Conservation (phyloP, 768 basidiomycete species). For the Leccinum sublutescens region DNA sequence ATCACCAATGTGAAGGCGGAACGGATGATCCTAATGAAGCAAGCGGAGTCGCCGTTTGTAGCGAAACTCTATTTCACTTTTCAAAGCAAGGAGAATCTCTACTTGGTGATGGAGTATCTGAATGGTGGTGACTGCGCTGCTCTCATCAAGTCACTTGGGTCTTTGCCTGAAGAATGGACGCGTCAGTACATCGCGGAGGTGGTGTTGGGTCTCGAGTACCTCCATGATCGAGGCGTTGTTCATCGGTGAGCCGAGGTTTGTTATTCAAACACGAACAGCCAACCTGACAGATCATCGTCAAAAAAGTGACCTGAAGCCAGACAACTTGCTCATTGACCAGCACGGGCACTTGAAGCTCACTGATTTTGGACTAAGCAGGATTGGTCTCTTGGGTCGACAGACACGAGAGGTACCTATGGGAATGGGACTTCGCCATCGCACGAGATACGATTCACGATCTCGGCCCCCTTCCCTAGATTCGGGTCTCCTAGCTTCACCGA, state of each 20-base stretch:
- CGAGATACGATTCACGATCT: slow-evolving; percentile 65
- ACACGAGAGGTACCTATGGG: slow-evolving; percentile 61
- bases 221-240: slow-evolving; percentile 93
- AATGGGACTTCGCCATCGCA: slow-evolving; percentile 50
- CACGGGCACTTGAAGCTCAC: slow-evolving; percentile 97
- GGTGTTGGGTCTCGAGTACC: slow-evolving; percentile 89
- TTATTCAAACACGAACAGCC: neutral
- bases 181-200: slow-evolving; percentile 96
- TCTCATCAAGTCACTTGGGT: slow-evolving; percentile 93
- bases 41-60: slow-evolving; percentile 97
- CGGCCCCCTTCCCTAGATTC: slow-evolving; percentile 82
- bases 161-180: slow-evolving; percentile 94
- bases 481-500: slow-evolving; percentile 73
- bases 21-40: slow-evolving; percentile 99
- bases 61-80: slow-evolving; percentile 98
- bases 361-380: slow-evolving; percentile 95
- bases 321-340: slow-evolving; percentile 95
- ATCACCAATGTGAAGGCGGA: slow-evolving; percentile 99
- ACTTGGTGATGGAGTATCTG: slow-evolving; percentile 99
- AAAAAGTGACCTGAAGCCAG: slow-evolving; percentile 90
- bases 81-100: slow-evolving; percentile 98
- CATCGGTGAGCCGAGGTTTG: slow-evolving; percentile 71
- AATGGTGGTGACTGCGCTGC: slow-evolving; percentile 98
- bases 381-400: slow-evolving; percentile 97
- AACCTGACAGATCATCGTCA: slow-evolving; percentile 5